Evolutionary conservation across 2,329 filamentous ascomycete genomes (phyloP).

Genomic region (Cadophora luteo-olivacea): DNA sequence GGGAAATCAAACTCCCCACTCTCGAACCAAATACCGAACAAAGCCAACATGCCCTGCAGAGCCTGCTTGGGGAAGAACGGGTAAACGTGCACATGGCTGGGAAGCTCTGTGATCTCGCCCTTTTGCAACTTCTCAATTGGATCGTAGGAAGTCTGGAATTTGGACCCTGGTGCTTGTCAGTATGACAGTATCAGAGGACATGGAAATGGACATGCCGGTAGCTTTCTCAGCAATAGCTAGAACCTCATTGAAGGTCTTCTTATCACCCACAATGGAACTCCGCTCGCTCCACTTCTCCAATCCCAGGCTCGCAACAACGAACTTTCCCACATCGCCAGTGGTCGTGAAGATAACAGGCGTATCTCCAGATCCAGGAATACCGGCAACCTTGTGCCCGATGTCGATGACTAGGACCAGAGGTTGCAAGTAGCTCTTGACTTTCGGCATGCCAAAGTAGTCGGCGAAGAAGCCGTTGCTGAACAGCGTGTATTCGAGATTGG

Average conservation of each 20-base stretch:
- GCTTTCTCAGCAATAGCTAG: slow-evolving; percentile 35
- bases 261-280: slow-evolving; percentile 36
- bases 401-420: too few relatives aligned
- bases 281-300: too few relatives aligned
- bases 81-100: slow-evolving; percentile 37
- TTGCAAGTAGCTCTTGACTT: too few relatives aligned
- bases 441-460: too few relatives aligned
- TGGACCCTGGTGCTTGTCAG: slow-evolving; percentile 18
- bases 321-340: too few relatives aligned
- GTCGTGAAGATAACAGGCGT: too few relatives aligned
- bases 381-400: too few relatives aligned
- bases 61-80: slow-evolving; percentile 36
- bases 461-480: too few relatives aligned
- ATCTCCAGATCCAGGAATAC: too few relatives aligned
- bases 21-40: slow-evolving; percentile 19
- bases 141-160: slow-evolving; percentile 40
- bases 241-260: slow-evolving; percentile 39
- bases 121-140: slow-evolving; percentile 34
- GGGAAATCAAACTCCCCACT: slow-evolving; percentile 17
- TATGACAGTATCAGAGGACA: not conserved
- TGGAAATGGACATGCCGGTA: slow-evolving; percentile 26
- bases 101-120: slow-evolving; percentile 33
- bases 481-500: too few relatives aligned
- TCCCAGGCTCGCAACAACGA: too few relatives aligned
- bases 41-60: slow-evolving; percentile 15